Evolutionary conservation across 441 rosid genomes (phyloP), one percentile per base, ranked within the genome.

Genomic region (Croton laevigatus): DNA sequence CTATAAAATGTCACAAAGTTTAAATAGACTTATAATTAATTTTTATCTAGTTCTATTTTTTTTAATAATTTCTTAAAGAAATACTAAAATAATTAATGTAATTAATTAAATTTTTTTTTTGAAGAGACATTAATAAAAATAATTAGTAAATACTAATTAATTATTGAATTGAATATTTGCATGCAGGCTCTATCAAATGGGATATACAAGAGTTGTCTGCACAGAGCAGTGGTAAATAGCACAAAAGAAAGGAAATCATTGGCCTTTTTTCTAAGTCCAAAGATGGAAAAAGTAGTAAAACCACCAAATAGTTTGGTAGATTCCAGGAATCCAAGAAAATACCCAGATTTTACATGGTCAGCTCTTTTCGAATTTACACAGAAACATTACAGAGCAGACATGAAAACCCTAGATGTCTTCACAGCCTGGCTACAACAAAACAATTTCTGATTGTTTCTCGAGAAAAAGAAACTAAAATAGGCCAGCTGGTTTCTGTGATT

Each of bases 321-420:
- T 69, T 59, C 49, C 22, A 36, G 58, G 17, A 71, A 74, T 71
- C 89, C 89, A 62, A 82, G 94, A 70, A 51, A 52, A n/a, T 90
- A 92, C 68, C 98, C 98, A 17, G 97, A 94, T 70, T 94, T 94
- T 79, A 91, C 92, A 48, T 94, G 98, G 99, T 78, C 87, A 59
- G 79, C 80, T 81, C 75, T 92, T 37, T 89, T 83, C 57, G 91
- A 90, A 73, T 90, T 90, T 85, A 90, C 99, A 6, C 98, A 92
- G 80, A 92, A 92, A 73, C 88, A 92, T 72, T 92, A 94, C 87
- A 84, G 99, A 72, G 96, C 98, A 5, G 99, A 94, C 87, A 89
- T 85, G 88, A 88, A 88, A 77, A 92, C 99, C 48, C 91, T 94
- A 1, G 82, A 86, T 69, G 88, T 36, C 27, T 94, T 94, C 85